Conservation (phyloP, 164 flowering plant genomes). For the Vitis rupestris region DNA sequence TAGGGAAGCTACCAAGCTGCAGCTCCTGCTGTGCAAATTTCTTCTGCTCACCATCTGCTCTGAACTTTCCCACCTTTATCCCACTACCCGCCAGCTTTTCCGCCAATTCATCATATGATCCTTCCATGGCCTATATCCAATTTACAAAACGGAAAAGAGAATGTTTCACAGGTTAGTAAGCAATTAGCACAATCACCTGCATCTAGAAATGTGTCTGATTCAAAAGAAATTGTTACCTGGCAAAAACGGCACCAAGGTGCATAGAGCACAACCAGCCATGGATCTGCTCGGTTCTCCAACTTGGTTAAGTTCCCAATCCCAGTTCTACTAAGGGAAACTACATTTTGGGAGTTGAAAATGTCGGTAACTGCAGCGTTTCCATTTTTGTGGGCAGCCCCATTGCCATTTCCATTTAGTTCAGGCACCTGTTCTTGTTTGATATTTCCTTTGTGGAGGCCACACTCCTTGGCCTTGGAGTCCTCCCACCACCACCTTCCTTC, state of each 20-base stretch:
- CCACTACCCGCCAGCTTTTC: constrained; percentile 59
- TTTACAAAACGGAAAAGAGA: background rate
- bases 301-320: constrained; percentile 71
- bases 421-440: constrained; percentile 32
- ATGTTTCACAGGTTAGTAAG: background rate
- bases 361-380: constrained; percentile 31
- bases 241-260: constrained; percentile 94
- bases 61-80: constrained; percentile 75
- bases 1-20: constrained; percentile 75
- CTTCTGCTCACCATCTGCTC: constrained; percentile 82
- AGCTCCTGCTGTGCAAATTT: constrained; percentile 54
- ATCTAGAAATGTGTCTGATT: too few species aligned
- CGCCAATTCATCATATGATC: constrained; percentile 58
- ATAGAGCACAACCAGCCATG: constrained; percentile 81
- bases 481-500: constrained; percentile 99
- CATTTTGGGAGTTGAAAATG: constrained; percentile 40
- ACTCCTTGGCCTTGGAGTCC: constrained; percentile 86
- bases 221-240: constrained; percentile 40
- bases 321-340: constrained; percentile 52
- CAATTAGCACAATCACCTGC: too few species aligned
- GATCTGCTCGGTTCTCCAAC: constrained; percentile 55
- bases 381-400: constrained; percentile 14
- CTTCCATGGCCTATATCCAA: constrained; percentile 68
- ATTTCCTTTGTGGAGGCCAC: constrained; percentile 91
- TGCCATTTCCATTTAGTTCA: background rate